phyloP scores from a whole-genome alignment of 106 monocot genomes.

The Dioscorea zingiberensis region DNA sequence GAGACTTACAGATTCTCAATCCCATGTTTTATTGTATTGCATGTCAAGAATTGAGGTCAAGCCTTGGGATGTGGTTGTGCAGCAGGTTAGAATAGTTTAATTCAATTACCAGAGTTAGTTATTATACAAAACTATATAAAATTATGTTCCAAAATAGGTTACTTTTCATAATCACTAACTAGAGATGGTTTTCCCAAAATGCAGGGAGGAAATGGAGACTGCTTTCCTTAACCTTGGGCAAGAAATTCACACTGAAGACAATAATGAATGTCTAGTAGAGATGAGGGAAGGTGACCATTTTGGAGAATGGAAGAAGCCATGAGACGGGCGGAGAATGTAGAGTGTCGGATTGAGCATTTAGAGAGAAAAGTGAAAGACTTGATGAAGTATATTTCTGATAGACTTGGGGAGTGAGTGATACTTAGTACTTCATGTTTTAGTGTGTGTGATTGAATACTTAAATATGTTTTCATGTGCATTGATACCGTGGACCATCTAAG shows the following conservation, averaged over 20 bases:
- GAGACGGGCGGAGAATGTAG: no score
- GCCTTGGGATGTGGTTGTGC: constrained; percentile 86
- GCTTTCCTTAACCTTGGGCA: constrained; percentile 44
- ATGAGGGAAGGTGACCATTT: constrained; percentile 78
- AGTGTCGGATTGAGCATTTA: no score
- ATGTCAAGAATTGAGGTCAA: constrained; percentile 88
- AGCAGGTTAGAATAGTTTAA: constrained; percentile 30
- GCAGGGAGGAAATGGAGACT: constrained; percentile 95
- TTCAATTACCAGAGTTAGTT: no score
- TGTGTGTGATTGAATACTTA: no score
- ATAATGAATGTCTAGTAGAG: constrained; percentile 42
- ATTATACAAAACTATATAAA: no score
- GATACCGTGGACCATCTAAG: no score
- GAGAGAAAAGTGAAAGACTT: no score
- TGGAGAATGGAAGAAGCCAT: constrained; percentile 99
- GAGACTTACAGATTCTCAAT: constrained; percentile 86
- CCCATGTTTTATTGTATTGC: constrained; percentile 90
- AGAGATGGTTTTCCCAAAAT: constrained; percentile 14
- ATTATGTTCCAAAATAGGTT: not conserved
- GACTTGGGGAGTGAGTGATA: no score
- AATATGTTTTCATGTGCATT: no score
- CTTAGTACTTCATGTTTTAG: no score
- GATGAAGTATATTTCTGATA: no score
- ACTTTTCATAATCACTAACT: not conserved
- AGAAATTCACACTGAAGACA: constrained; percentile 27